These are phyloP conservation scores for Ascochyta pisi DNA, from an alignment of 2,329 filamentous ascomycete genomes.

Conservation along the genomic window DNA sequence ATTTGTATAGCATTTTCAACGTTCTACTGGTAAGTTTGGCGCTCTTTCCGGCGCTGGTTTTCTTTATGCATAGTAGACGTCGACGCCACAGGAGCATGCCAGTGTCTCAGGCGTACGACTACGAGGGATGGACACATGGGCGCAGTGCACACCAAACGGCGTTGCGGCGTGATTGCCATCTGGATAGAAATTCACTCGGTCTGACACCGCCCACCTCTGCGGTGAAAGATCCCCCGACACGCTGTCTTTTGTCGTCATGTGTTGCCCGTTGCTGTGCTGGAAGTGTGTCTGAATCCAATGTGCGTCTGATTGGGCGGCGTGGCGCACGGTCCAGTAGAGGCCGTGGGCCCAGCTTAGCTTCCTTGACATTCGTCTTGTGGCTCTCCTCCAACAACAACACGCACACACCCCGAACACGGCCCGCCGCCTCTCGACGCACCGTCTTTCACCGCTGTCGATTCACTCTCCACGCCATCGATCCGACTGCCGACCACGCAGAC, in stretches of 20 bases:
- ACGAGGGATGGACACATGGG: slow-evolving; percentile 24
- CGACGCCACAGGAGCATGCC: slow-evolving; percentile 22
- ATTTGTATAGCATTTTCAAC: slow-evolving; percentile 21
- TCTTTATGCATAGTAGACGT: slow-evolving; percentile 22
- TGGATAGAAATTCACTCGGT: slow-evolving; percentile 44
- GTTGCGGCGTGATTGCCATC: slow-evolving; percentile 22
- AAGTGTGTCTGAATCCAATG: neutral
- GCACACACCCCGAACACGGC: slow-evolving; percentile 18
- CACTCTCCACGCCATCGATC: neutral
- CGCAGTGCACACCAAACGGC: slow-evolving; percentile 22
- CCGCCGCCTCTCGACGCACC: neutral
- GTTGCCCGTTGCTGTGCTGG: slow-evolving; percentile 10
- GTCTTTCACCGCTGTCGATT: neutral
- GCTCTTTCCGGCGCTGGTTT: slow-evolving; percentile 22
- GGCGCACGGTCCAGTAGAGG: neutral
- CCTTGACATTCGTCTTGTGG: slow-evolving; percentile 19
- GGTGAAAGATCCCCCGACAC: slow-evolving; percentile 34
- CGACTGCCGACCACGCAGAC: slow-evolving; percentile 17
- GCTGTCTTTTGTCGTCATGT: neutral
- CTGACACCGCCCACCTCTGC: slow-evolving; percentile 25
- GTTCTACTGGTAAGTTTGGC: slow-evolving; percentile 24
- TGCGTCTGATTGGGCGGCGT: slow-evolving; percentile 10
- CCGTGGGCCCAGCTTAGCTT: slow-evolving; percentile 11
- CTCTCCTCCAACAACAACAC: slow-evolving; percentile 33
- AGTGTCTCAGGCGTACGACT: slow-evolving; percentile 26